Evolutionary conservation across 495 filamentous ascomycete genomes (phyloP).

Genomic region (Daldinia childiae): DNA sequence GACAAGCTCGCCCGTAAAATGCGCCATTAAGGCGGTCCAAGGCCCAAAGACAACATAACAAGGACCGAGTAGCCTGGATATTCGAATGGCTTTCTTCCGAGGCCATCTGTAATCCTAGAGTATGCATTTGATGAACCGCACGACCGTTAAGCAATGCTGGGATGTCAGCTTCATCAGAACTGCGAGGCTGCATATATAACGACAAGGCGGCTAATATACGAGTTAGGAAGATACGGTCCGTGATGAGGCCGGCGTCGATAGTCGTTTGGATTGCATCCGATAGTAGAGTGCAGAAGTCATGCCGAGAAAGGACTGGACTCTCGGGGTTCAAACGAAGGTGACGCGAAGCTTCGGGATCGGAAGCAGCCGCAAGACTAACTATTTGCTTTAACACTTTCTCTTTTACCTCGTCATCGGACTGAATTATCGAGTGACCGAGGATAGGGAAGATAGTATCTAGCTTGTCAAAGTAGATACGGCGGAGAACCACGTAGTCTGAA

Average conservation of each 20-base stretch:
- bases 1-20: slow-evolving; percentile 69
- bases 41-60: slow-evolving; percentile 76
- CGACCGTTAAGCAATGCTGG: slow-evolving; percentile 46
- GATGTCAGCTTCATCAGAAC: slow-evolving; percentile 45
- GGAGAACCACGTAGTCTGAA: slow-evolving; percentile 47
- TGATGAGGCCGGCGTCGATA: slow-evolving; percentile 46
- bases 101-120: slow-evolving; percentile 69
- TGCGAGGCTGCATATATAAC: slow-evolving; percentile 48
- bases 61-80: slow-evolving; percentile 43
- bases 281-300: slow-evolving; percentile 51
- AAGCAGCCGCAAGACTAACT: slow-evolving; percentile 62
- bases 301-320: slow-evolving; percentile 40
- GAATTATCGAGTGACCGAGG: slow-evolving; percentile 43
- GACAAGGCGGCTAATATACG: slow-evolving; percentile 47
- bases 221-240: slow-evolving; percentile 46
- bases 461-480: slow-evolving; percentile 56
- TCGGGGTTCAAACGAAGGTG: slow-evolving; percentile 44
- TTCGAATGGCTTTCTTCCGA: slow-evolving; percentile 44
- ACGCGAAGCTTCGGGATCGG: slow-evolving; percentile 53
- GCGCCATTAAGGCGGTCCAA: slow-evolving; percentile 71
- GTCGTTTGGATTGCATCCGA: slow-evolving; percentile 48
- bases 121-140: slow-evolving; percentile 69
- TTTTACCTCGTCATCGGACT: slow-evolving; percentile 38
- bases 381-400: slow-evolving; percentile 52
- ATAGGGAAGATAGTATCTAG: slow-evolving; percentile 63